These are phyloP conservation scores for Ramichloridium luteum DNA, from an alignment of 2,329 filamentous ascomycete genomes.

Conservation along the genomic window DNA sequence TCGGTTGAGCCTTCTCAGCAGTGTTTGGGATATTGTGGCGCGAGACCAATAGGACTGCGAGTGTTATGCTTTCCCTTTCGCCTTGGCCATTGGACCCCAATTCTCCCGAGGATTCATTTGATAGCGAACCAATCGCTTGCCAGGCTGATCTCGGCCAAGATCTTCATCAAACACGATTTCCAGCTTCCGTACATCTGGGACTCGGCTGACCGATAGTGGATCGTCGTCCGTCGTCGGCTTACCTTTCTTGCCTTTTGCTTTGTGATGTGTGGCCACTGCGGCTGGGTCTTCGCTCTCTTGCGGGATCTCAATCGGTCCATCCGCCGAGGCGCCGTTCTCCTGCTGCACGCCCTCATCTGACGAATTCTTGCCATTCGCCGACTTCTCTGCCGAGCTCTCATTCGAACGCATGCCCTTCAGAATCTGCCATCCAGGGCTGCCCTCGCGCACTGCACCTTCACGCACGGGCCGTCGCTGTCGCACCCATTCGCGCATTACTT, in stretches of 20 bases:
- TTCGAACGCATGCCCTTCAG: constrained; percentile 26
- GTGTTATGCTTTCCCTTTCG: constrained; percentile 29
- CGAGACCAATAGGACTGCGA: no score
- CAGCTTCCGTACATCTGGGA: constrained; percentile 25
- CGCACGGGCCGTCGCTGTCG: constrained; percentile 70
- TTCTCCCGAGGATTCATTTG: constrained; percentile 83
- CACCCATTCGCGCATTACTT: constrained; percentile 85
- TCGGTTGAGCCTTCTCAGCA: no score
- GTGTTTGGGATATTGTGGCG: no score
- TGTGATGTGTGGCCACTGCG: constrained; percentile 2
- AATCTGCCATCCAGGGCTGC: constrained; percentile 61
- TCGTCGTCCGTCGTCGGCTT: neutral
- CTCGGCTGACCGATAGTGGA: no score
- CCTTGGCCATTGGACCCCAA: constrained; percentile 70
- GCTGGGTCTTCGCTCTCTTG: constrained; percentile 8
- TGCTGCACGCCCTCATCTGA: constrained; percentile 13
- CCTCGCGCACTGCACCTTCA: constrained; percentile 54
- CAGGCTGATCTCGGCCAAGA: constrained; percentile 56
- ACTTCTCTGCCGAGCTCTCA: constrained; percentile 20
- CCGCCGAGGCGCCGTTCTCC: constrained; percentile 14
- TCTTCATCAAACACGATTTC: constrained; percentile 68
- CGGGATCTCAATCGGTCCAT: constrained; percentile 11
- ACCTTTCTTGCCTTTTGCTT: constrained; percentile 6
- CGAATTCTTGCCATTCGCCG: constrained; percentile 9
- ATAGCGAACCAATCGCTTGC: constrained; percentile 66